phyloP scores from a whole-genome alignment of 1,139 yeast genomes.

The Candida tunisiensis region DNA sequence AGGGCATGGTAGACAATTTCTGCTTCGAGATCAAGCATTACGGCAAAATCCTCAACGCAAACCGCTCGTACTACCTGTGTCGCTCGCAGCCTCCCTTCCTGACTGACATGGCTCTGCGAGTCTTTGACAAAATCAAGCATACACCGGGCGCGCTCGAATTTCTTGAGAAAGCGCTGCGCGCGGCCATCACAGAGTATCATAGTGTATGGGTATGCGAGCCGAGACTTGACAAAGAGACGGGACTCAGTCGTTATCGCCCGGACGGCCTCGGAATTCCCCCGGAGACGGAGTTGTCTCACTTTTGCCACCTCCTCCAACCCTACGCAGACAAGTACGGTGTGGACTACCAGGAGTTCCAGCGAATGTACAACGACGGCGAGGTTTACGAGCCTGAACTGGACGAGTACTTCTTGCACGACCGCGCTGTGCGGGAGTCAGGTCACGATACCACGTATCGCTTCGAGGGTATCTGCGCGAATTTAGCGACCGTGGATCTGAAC shows the following conservation, averaged over 20 bases:
- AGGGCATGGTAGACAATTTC: constrained; percentile 88
- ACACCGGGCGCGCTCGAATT: constrained; percentile 34
- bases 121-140: constrained; percentile 37
- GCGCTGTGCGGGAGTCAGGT: constrained; percentile 94
- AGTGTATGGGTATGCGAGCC: constrained; percentile 70
- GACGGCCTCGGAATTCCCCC: constrained; percentile 89
- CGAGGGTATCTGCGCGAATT: constrained; percentile 76
- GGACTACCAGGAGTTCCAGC: constrained; percentile 52
- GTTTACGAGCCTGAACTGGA: constrained; percentile 67
- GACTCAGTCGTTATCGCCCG: constrained; percentile 83
- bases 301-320: constrained; percentile 53
- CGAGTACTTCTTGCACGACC: constrained; percentile 77
- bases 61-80: constrained; percentile 78
- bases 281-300: constrained; percentile 88
- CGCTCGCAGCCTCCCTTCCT: constrained; percentile 97
- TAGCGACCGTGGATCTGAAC: constrained; percentile 86
- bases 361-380: constrained; percentile 47
- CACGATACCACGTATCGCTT: constrained; percentile 88
- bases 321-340: constrained; percentile 48
- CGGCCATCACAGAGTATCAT: constrained; percentile 78
- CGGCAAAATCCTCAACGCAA: constrained; percentile 89
- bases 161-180: constrained; percentile 43
- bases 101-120: constrained; percentile 76
- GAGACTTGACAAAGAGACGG: constrained; percentile 57
- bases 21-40: constrained; percentile 81